phyloP scores from a whole-genome alignment of 129 eudicot species.

The Deinandra increscens region DNA sequence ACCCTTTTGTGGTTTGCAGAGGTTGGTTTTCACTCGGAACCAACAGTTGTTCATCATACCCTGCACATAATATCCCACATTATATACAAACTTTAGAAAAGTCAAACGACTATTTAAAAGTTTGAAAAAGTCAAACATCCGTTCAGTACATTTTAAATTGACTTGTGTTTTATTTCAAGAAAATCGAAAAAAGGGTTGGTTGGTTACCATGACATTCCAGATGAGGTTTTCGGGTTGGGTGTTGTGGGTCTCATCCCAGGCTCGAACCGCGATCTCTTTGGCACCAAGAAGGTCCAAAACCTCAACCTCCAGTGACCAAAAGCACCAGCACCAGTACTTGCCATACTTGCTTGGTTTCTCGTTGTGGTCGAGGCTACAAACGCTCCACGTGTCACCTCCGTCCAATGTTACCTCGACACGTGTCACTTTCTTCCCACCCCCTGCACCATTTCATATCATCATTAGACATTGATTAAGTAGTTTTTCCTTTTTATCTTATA shows the following conservation, averaged over 20 bases:
- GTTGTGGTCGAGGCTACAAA: slow-evolving; percentile 56
- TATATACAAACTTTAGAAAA: too few species aligned
- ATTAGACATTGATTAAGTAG: too few species aligned
- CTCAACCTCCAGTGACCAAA: slow-evolving; percentile 94
- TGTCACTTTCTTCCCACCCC: slow-evolving; percentile 94
- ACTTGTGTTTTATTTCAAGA: too few species aligned
- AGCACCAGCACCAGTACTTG: slow-evolving; percentile 97
- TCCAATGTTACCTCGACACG: slow-evolving; percentile 93
- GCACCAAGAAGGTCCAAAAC: slow-evolving; percentile 74
- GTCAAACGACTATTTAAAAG: too few species aligned
- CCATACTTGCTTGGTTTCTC: slow-evolving; percentile 85
- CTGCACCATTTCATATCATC: slow-evolving; percentile 25
- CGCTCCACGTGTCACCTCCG: slow-evolving; percentile 87
- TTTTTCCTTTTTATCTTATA: too few species aligned
- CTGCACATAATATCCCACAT: slow-evolving; percentile 24
- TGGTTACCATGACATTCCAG: slow-evolving; percentile 84
- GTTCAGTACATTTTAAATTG: too few species aligned
- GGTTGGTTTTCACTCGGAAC: slow-evolving; percentile 81
- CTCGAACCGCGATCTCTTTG: slow-evolving; percentile 90
- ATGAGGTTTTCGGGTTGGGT: slow-evolving; percentile 96
- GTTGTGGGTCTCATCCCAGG: slow-evolving; percentile 91
- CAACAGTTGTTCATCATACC: slow-evolving; percentile 99
- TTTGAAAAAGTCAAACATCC: too few species aligned
- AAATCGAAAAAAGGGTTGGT: too few species aligned
- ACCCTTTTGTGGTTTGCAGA: slow-evolving; percentile 93